These are phyloP conservation scores for Albophoma yamanashiensis DNA, from an alignment of 2,329 filamentous ascomycete genomes.

Conservation along the genomic window DNA sequence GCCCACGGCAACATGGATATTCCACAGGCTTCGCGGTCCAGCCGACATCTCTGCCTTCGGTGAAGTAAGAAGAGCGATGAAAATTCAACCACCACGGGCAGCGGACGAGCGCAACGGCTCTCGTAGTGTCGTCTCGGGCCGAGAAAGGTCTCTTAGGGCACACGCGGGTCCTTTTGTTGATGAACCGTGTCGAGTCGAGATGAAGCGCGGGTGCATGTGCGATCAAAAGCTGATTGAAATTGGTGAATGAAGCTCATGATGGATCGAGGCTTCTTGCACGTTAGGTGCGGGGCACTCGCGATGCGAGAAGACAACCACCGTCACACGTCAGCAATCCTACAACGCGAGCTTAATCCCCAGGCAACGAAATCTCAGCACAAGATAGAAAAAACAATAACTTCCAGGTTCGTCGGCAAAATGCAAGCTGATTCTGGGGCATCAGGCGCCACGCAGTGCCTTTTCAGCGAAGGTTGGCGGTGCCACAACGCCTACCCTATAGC, in stretches of 20 bases:
- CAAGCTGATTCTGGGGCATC: neutral
- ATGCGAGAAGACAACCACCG: neutral
- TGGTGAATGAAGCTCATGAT: neutral
- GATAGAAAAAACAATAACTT: neutral
- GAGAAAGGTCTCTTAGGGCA: neutral
- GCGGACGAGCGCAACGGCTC: neutral
- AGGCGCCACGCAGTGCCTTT: neutral
- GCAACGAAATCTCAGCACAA: neutral
- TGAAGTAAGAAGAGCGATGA: neutral
- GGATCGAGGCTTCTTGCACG: neutral
- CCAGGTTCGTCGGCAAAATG: neutral
- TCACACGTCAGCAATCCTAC: neutral
- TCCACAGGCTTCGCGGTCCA: constrained; percentile 12
- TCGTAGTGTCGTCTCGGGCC: neutral
- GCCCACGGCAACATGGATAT: constrained; percentile 14
- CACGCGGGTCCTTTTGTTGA: neutral
- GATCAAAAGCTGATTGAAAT: neutral
- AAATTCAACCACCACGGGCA: neutral
- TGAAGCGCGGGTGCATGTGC: neutral
- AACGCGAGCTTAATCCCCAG: neutral
- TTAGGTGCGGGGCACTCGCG: neutral
- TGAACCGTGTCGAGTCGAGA: neutral
- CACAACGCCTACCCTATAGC: neutral
- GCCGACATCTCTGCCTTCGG: constrained; percentile 7
- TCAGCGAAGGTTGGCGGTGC: neutral